A percentile compares a stretch with the other conserved stretches of the same genome.
These are phyloP conservation scores for Gaeumannomyces sp. DNA, from an alignment of 2,329 filamentous ascomycete genomes.

Conservation along the genomic window DNA sequence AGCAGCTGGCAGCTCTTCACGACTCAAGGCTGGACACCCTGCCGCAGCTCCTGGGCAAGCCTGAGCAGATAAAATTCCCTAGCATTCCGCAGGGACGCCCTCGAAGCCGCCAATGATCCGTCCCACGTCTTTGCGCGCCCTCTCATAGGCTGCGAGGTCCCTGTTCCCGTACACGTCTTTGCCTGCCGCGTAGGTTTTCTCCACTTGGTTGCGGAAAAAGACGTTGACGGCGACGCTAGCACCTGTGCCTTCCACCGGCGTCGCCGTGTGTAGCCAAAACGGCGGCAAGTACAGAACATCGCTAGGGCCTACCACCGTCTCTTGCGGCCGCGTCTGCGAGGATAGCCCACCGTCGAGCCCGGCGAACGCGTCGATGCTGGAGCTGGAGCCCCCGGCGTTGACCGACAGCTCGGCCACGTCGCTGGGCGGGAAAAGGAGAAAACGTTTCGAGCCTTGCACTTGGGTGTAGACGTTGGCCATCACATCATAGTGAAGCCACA, in stretches of 20 bases:
- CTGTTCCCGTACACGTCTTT: conserved; percentile 85
- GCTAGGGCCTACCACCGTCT: conserved; percentile 60
- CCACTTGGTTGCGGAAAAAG: conserved; percentile 69
- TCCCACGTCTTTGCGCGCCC: conserved; percentile 64
- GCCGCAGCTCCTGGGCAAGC: conserved; percentile 59
- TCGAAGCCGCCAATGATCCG: conserved; percentile 61
- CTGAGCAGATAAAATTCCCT: conserved; percentile 70
- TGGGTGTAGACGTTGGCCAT: conserved; percentile 86
- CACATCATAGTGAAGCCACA: conserved; percentile 89
- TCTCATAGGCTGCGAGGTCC: conserved; percentile 79
- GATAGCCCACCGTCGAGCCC: conserved; percentile 46
- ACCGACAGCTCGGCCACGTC: conserved; percentile 67
- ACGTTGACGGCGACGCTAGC: conserved; percentile 79
- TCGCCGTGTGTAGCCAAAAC: conserved; percentile 76
- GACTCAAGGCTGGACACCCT: conserved; percentile 11
- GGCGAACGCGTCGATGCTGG: conserved; percentile 65
- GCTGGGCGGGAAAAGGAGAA: conserved; percentile 71
- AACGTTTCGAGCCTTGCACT: conserved; percentile 63
- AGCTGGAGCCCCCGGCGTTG: conserved; percentile 72
- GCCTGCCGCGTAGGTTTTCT: conserved; percentile 62
- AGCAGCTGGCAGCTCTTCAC: too few relatives aligned
- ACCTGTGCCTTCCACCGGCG: conserved; percentile 38
- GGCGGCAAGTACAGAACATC: conserved; percentile 77
- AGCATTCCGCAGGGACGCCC: conserved; percentile 57
- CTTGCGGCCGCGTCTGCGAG: conserved; percentile 53